Conservation (phyloP, 2,329 filamentous ascomycete genomes). For the Pestalotiopsis sp. region DNA sequence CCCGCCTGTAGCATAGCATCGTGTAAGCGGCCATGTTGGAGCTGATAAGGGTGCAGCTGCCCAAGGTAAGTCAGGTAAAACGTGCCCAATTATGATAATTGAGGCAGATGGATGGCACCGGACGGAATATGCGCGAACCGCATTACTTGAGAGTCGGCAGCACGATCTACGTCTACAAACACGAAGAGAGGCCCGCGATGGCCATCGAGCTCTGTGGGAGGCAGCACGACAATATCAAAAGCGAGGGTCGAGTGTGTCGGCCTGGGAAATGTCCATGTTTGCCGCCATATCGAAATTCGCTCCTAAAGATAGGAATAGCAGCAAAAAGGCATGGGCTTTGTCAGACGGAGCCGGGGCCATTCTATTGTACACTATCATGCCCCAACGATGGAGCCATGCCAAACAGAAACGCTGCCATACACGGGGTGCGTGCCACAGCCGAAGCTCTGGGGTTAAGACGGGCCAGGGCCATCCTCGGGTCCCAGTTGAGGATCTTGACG, state of each 20-base stretch:
- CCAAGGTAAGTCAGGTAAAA: neutral
- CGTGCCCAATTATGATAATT: neutral
- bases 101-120: neutral
- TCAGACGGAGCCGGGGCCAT: neutral
- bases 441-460: slow-evolving; percentile 9
- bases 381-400: neutral
- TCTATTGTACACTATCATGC: neutral
- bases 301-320: neutral
- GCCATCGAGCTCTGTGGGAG: too few relatives aligned
- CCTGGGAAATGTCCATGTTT: neutral
- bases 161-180: too few relatives aligned
- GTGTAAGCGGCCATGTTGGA: neutral
- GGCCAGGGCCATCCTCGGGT: neutral
- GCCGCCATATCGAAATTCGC: neutral
- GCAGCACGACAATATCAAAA: neutral
- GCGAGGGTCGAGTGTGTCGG: neutral
- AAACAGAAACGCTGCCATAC: neutral
- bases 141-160: neutral
- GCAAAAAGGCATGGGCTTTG: neutral
- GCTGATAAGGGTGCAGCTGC: neutral
- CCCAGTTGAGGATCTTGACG: slow-evolving; percentile 1
- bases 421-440: slow-evolving; percentile 7
- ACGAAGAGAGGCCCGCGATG: too few relatives aligned
- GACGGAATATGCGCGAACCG: neutral
- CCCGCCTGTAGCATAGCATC: neutral